These are phyloP conservation scores for Ephemerocybe angulata DNA, from an alignment of 768 basidiomycete species.

Conservation along the genomic window DNA sequence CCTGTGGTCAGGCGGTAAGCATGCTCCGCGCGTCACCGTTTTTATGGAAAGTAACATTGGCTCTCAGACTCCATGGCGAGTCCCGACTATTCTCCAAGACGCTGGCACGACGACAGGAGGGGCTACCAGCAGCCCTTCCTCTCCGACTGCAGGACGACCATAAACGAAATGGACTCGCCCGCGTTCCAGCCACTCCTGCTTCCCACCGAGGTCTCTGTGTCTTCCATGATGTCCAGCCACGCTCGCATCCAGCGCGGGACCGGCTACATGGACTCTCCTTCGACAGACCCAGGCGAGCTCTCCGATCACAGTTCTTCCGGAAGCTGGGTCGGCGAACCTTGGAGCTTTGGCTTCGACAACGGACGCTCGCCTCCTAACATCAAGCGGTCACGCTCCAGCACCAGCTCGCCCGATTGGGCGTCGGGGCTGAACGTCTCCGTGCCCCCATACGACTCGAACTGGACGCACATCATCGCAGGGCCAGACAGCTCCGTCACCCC, in stretches of 20 bases:
- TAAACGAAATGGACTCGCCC: slow-evolving; percentile 8
- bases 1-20: slow-evolving; percentile 1
- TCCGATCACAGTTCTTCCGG: slow-evolving; percentile 7
- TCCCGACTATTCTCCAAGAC: neutral
- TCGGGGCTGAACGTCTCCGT: slow-evolving; percentile 21
- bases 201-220: neutral
- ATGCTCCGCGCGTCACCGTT: neutral
- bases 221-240: neutral
- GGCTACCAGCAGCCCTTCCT: slow-evolving; percentile 9
- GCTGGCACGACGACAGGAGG: slow-evolving; percentile 3
- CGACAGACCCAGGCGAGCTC: slow-evolving; percentile 4
- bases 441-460: slow-evolving; percentile 22
- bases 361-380: neutral
- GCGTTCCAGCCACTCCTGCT: slow-evolving; percentile 7
- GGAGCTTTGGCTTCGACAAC: neutral
- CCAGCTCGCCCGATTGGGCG: slow-evolving; percentile 8
- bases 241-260: slow-evolving; percentile 6
- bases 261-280: slow-evolving; percentile 7
- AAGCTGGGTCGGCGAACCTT: neutral
- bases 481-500: slow-evolving; percentile 23
- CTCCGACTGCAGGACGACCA: slow-evolving; percentile 9
- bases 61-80: neutral
- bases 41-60: neutral
- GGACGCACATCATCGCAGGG: slow-evolving; percentile 26
- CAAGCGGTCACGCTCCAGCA: slow-evolving; percentile 8